Evolutionary conservation across 495 filamentous ascomycete species (phyloP).

Genomic region (Penicillium ucsense): DNA sequence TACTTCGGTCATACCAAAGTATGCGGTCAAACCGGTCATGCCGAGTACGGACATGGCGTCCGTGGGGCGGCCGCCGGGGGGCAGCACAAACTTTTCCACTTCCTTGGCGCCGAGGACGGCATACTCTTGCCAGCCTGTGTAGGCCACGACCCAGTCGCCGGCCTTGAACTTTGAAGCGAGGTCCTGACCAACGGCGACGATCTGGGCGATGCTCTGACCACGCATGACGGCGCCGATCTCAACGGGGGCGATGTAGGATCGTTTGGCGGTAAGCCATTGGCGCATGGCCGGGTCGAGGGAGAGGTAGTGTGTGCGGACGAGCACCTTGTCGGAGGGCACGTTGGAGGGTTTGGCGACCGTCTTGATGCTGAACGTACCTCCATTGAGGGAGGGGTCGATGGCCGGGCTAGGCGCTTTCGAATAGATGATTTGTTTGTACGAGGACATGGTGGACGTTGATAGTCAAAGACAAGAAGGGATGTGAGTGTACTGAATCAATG

Average conservation of each 20-base stretch:
- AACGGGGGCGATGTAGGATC: conserved; percentile 61
- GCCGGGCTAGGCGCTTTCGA: conserved; percentile 27
- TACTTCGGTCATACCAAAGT: conserved; percentile 54
- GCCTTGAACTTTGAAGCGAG: conserved; percentile 30
- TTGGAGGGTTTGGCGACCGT: conserved; percentile 34
- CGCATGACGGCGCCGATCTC: conserved; percentile 60
- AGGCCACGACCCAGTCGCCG: conserved; percentile 44
- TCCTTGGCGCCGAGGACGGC: conserved; percentile 40
- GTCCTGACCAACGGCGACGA: conserved; percentile 33
- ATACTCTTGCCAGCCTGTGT: conserved; percentile 54
- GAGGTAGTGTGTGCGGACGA: conserved; percentile 58
- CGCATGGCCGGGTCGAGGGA: conserved; percentile 80
- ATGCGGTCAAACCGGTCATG: conserved; percentile 55
- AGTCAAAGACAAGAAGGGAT: too few relatives aligned
- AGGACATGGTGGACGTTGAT: conserved; percentile 14
- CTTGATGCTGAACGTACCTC: conserved; percentile 46
- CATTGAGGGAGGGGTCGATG: conserved; percentile 30
- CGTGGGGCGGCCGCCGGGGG: conserved; percentile 37
- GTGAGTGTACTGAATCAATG: too few relatives aligned
- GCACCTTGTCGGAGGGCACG: conserved; percentile 49
- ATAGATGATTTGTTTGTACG: conserved; percentile 35
- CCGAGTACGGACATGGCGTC: conserved; percentile 52
- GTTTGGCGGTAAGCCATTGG: conserved; percentile 57
- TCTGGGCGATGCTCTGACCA: conserved; percentile 45
- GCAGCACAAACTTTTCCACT: conserved; percentile 35